Base-by-base conservation (phyloP, 2,329 filamentous ascomycete genomes). In the Ophiostoma perfectum region DNA sequence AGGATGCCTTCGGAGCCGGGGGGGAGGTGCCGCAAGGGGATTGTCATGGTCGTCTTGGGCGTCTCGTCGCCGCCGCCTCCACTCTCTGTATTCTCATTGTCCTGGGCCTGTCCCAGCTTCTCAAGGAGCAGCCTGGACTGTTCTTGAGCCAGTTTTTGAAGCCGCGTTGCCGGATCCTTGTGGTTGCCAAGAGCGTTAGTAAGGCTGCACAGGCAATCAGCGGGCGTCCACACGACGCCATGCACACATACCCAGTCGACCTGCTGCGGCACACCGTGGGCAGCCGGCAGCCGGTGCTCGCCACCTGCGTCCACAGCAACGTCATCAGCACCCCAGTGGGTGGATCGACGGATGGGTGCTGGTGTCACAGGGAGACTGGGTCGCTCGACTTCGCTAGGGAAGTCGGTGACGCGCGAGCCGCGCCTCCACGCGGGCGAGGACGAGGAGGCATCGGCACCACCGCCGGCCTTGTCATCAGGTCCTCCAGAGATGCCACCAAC, bases 291-390 rank as follows among this genome's bases (percentile, higher is more conserved):
- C 74, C 83, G 81, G 71, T 83, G 83, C 71, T 81, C 79, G 49
- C 81, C 81, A 71, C 75, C 77, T 68, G 77, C 73, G 67, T 78
- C 78, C 64, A 76, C 74, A 63, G 77, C 77, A 70, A 79, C 79
- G 63, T 64, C 63, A 6, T 64, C 38, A 72, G 77, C 77, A 66
- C 85, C 87, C 89, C 88, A 92, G 77, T 90, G 90, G 66, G 81
- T 88, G 45, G 84, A 81, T 73, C 90, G 83, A 71, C 86, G 85
- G 73, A 94, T 84, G 16, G 93, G 92, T 14, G 92, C 92, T 1
- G 93, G 93, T 9, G 93, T 97, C 47, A 97, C 93, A 5, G 94
- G 93, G 69, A 97, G 83, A 77, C 92, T 96, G 65, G 93, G 93
- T 64, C 93, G 86, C 76, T 97, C 93, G 70, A 86, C 78, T 74